These are phyloP conservation scores for Chlamydomonas sp. DNA, from an alignment of 139 green algal species.

Conservation along the genomic window DNA sequence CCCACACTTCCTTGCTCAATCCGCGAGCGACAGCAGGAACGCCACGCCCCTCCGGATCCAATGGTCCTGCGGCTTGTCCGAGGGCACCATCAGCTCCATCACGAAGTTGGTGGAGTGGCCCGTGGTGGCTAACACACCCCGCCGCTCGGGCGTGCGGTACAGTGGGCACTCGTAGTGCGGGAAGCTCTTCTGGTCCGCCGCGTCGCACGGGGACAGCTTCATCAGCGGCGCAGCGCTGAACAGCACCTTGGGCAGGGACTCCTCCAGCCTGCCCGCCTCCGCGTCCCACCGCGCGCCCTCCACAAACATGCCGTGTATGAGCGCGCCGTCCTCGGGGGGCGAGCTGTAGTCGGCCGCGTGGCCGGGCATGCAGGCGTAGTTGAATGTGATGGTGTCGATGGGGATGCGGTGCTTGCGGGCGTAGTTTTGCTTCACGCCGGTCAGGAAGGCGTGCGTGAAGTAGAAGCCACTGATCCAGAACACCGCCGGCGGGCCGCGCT, in stretches of 20 bases:
- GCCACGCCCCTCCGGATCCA: conserved; percentile 76
- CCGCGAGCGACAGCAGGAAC: conserved; percentile 64
- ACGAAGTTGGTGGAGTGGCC: conserved; percentile 85
- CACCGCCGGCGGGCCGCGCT: conserved; percentile 66
- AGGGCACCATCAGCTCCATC: conserved; percentile 72
- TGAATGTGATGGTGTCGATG: conserved; percentile 83
- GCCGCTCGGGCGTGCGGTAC: conserved; percentile 72
- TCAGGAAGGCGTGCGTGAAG: conserved; percentile 88
- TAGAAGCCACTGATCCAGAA: conserved; percentile 90
- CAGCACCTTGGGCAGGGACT: conserved; percentile 75
- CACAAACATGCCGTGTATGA: conserved; percentile 69
- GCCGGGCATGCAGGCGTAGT: conserved; percentile 55
- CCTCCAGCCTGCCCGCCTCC: conserved; percentile 53
- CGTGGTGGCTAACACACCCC: conserved; percentile 79
- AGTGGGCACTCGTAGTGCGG: conserved; percentile 77
- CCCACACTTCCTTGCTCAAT: conserved; percentile 17
- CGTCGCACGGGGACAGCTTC: conserved; percentile 62
- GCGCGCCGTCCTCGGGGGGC: conserved; percentile 55
- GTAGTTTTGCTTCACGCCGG: conserved; percentile 85
- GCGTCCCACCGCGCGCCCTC: conserved; percentile 76
- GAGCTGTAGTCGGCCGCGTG: conserved; percentile 1
- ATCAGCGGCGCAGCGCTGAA: conserved; percentile 72
- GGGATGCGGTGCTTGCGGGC: conserved; percentile 72
- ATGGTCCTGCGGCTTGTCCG: conserved; percentile 64
- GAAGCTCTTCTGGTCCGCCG: conserved; percentile 46